Conservation (phyloP, 805 yeast species). For the Saccharomycopsis capsularis region DNA sequence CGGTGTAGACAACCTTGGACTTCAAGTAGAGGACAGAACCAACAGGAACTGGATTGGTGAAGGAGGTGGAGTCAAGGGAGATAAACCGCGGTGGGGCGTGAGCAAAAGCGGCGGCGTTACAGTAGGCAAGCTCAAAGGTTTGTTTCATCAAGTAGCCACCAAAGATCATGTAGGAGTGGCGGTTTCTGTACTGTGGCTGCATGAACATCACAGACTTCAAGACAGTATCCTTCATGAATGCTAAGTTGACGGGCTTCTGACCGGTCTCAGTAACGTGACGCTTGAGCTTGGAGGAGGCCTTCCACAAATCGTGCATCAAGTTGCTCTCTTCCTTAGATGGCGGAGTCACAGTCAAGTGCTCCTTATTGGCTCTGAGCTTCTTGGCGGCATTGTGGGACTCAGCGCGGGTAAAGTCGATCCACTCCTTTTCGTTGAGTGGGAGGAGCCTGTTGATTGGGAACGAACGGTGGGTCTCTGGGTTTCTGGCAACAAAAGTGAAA, state of each 20-base stretch:
- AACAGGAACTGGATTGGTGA: slow-evolving; percentile 92
- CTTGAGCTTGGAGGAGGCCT: slow-evolving; percentile 37
- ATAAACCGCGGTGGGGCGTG: slow-evolving; percentile 83
- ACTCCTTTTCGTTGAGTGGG: slow-evolving; percentile 68
- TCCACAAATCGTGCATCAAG: slow-evolving; percentile 74
- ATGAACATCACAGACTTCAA: slow-evolving; percentile 75
- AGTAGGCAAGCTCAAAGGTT: slow-evolving; percentile 88
- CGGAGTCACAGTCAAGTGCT: slow-evolving; percentile 54
- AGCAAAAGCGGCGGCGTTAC: slow-evolving; percentile 85
- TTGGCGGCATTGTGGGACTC: slow-evolving; percentile 85
- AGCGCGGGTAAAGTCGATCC: slow-evolving; percentile 81
- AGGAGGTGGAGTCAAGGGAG: slow-evolving; percentile 83
- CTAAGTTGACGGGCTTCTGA: slow-evolving; percentile 42
- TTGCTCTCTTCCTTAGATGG: slow-evolving; percentile 69
- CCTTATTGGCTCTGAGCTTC: slow-evolving; percentile 65
- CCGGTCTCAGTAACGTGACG: slow-evolving; percentile 22
- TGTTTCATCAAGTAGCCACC: slow-evolving; percentile 93
- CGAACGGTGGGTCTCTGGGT: slow-evolving; percentile 85
- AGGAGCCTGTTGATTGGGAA: slow-evolving; percentile 77
- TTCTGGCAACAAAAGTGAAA: slow-evolving; percentile 92
- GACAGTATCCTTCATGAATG: slow-evolving; percentile 64
- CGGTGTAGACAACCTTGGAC: slow-evolving; percentile 82
- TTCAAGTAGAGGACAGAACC: slow-evolving; percentile 82
- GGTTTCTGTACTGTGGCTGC: slow-evolving; percentile 95
- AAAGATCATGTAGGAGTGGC: slow-evolving; percentile 90